Percentiles rank a stretch among this genome's conserved stretches.
Conservation (phyloP, 805 yeast genomes). For the Schwanniomyces polymorphus region DNA sequence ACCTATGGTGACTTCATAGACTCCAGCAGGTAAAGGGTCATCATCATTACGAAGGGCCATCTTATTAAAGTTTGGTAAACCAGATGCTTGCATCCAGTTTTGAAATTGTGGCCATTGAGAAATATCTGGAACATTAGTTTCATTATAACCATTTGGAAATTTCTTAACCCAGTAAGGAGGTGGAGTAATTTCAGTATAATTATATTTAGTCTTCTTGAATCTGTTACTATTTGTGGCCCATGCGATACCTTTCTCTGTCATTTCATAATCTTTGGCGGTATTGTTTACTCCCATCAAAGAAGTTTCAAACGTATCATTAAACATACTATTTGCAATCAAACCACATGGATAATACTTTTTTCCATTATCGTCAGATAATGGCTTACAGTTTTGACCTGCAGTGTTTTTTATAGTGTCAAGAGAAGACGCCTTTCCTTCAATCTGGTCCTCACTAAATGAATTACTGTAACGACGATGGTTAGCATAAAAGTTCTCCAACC, state of each 20-base stretch:
- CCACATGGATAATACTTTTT: constrained; percentile 78
- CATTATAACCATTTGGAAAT: constrained; percentile 45
- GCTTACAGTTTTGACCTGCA: constrained; percentile 47
- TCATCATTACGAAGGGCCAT: constrained; percentile 63
- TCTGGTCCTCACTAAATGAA: constrained; percentile 44
- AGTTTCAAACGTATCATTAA: constrained; percentile 63
- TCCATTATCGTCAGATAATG: constrained; percentile 42
- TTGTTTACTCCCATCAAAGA: constrained; percentile 40
- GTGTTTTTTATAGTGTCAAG: constrained; percentile 33
- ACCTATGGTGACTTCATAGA: constrained; percentile 64
- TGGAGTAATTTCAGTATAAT: constrained; percentile 37
- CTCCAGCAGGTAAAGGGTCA: constrained; percentile 54
- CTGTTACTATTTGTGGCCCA: constrained; percentile 39
- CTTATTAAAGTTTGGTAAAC: constrained; percentile 41
- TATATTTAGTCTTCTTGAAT: constrained; percentile 42
- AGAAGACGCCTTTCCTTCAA: constrained; percentile 40
- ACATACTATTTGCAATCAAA: constrained; percentile 74
- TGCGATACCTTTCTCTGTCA: constrained; percentile 42
- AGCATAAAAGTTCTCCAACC: constrained; percentile 41
- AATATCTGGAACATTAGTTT: constrained; percentile 43
- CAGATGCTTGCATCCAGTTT: constrained; percentile 48
- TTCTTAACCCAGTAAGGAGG: constrained; percentile 47
- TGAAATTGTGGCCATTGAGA: constrained; percentile 45
- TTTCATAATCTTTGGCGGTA: constrained; percentile 24
- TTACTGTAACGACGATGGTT: constrained; percentile 46